Conservation (phyloP, 148 eudicot species). For the Dysphania ambrosioides region DNA sequence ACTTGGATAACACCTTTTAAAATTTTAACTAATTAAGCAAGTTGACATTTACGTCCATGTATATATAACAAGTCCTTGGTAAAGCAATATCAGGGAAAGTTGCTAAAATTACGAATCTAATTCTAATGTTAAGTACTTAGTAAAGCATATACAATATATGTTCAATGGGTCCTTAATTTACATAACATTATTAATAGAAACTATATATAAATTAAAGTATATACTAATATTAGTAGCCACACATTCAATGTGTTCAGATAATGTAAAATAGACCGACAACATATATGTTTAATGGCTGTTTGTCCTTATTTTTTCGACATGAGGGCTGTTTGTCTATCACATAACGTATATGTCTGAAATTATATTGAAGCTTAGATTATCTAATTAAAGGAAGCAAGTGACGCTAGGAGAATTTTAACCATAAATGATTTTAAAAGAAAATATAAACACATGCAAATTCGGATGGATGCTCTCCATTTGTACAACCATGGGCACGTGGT, state of each 20-base stretch:
- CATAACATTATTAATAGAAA: not conserved
- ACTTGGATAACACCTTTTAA: no score
- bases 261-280: not conserved
- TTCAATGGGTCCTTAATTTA: not conserved
- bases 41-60: not conserved
- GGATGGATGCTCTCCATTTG: slow-evolving; percentile 16
- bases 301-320: no score
- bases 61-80: no score
- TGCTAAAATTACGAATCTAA: not conserved
- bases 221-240: not conserved
- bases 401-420: not conserved
- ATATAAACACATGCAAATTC: slow-evolving; percentile 17
- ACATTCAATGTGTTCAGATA: not conserved
- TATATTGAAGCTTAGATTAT: not conserved
- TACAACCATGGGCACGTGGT: slow-evolving; percentile 24
- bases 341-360: no score
- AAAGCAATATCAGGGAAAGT: no score
- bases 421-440: not conserved
- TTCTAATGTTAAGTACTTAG: not conserved
- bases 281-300: no score
- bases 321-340: no score
- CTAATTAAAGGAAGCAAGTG: not conserved
- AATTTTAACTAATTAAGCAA: no score
- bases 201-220: not conserved
- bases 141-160: not conserved